These are phyloP conservation scores for Cicer cuneatum DNA, from an alignment of 306 rosid genomes.

Conservation along the genomic window DNA sequence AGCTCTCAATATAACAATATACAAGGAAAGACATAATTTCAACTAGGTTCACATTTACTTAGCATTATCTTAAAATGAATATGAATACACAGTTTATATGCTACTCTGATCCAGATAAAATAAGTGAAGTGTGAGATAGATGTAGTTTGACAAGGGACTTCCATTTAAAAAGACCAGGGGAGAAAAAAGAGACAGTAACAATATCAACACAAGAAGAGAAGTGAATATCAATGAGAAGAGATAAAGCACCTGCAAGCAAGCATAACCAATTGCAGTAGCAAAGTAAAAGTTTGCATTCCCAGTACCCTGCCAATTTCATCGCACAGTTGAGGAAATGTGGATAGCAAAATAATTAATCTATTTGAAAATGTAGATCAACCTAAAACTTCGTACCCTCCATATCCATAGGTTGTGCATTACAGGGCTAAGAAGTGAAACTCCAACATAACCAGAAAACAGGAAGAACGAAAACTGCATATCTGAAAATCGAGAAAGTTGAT, in stretches of 20 bases:
- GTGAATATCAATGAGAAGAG: slow-evolving; percentile 25
- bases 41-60: not conserved
- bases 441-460: slow-evolving; percentile 82
- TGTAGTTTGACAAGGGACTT: slow-evolving; percentile 29
- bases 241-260: slow-evolving; percentile 76
- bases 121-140: slow-evolving; percentile 2
- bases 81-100: slow-evolving; percentile 9
- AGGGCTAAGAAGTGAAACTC: slow-evolving; percentile 93
- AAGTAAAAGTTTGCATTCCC: slow-evolving; percentile 97
- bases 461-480: slow-evolving; percentile 92
- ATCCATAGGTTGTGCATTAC: slow-evolving; percentile 99
- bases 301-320: slow-evolving; percentile 77
- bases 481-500: slow-evolving; percentile 56
- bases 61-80: slow-evolving; percentile 1
- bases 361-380: slow-evolving; percentile 41
- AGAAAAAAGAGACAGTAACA: slow-evolving; percentile 7
- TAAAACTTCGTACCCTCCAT: slow-evolving; percentile 81
- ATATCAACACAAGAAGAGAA: slow-evolving; percentile 26
- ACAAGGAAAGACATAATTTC: slow-evolving; percentile 8
- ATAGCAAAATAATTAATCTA: slow-evolving; percentile 35
- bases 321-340: slow-evolving; percentile 36
- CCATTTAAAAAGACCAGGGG: slow-evolving; percentile 6
- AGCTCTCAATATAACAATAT: slow-evolving; percentile 5
- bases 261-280: slow-evolving; percentile 90
- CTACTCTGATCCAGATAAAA: slow-evolving; percentile 9